A percentile compares a stretch with the other conserved stretches of the same genome.
These are phyloP conservation scores for Jacaranda mimosifolia DNA, from an alignment of 257 asterid genomes.

Conservation along the genomic window DNA sequence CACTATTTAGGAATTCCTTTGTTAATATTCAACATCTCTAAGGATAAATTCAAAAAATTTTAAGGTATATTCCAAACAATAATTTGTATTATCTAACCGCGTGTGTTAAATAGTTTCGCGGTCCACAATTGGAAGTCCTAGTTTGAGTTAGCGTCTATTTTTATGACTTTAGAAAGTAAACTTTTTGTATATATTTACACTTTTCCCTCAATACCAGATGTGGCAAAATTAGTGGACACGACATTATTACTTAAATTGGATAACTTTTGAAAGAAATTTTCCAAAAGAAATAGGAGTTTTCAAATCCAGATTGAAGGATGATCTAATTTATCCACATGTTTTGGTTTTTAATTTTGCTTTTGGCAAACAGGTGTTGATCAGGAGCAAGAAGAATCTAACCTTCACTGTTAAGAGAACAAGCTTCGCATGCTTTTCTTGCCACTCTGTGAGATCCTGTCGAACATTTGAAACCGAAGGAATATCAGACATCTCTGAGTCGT, in stretches of 20 bases:
- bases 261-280: neutral
- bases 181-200: neutral
- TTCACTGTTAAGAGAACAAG: constrained; percentile 84
- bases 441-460: constrained; percentile 91
- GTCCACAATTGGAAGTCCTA: neutral
- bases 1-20: constrained; percentile 12
- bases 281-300: constrained; percentile 4
- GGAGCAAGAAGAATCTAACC: constrained; percentile 51
- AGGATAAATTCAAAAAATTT: neutral
- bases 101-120: neutral
- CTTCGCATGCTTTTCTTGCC: constrained; percentile 95
- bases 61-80: neutral
- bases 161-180: neutral
- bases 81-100: neutral
- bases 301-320: neutral
- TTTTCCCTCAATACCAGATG: neutral
- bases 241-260: neutral
- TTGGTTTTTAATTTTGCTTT: neutral
- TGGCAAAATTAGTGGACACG: neutral
- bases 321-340: neutral
- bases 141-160: neutral
- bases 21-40: neutral
- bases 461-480: constrained; percentile 84
- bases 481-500: constrained; percentile 75
- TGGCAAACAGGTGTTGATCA: neutral